Base-by-base conservation (phyloP, 2,329 filamentous ascomycete genomes). In the Cladosporium austrohemisphaericum region DNA sequence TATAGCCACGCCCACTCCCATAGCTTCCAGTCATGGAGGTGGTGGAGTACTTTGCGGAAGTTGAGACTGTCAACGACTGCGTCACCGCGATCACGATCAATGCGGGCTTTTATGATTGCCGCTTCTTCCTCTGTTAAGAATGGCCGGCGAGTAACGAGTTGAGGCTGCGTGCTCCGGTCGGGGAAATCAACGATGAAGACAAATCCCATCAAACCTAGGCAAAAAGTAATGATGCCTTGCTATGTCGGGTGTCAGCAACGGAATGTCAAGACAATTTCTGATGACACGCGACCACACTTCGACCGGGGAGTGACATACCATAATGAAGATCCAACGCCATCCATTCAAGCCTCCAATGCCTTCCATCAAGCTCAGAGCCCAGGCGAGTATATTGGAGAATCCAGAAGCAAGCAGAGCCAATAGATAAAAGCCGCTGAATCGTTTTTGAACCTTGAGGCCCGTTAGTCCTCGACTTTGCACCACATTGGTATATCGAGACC, bases 1-100 rank as follows among this genome's bases (percentile, higher is more conserved):
- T 77, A 79, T 43, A 79, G 73, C 59, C 76, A 52, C 0, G 74
- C 76, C 52, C 76, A 79, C 3, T 66, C 71, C 76, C 77, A 80
- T 45, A 79, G 68, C 55, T 80, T 79, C 48, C 70, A 59, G 53
- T 80, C 77, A 0, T 66, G 49, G 2, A 65, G 74, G 10, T 71
- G 67, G 16, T 63, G 65, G 41, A 80, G 62, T 61, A 76, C 79
- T 50, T 72, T 73, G 16, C 74, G 51, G 26, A 51, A 40, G 28
- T 49, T 36, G 10, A 49, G 44, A 11, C 36, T 46, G 14, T 50
- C 45, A 11, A 51, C 32, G 8, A 49, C 36, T 5, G 36, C 45
- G 23, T 53, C 51, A 31, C 49, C 43, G 19, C 49, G 43, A 25
- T 53, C 53, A 3, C 46, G 33, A 8, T 52, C 48, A 23, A 55